Percentiles rank a stretch among this genome's conserved stretches.
Conservation (phyloP, 345 rosid species). For the Heritiera littoralis region DNA sequence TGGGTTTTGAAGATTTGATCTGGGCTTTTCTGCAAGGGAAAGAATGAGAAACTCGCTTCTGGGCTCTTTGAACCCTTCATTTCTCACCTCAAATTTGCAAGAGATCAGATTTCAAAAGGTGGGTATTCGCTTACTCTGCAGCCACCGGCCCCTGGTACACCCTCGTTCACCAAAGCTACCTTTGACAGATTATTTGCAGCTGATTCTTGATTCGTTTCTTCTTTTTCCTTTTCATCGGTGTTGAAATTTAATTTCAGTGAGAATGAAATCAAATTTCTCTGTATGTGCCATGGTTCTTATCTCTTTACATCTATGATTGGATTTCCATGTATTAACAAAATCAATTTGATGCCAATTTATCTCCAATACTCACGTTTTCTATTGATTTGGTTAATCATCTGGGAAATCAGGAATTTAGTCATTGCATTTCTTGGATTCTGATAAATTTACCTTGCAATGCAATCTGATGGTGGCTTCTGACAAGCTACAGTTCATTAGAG, state of each 20-base stretch:
- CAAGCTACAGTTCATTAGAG: not conserved
- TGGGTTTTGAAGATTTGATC: conserved; percentile 60
- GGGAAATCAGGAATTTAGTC: conserved; percentile 10
- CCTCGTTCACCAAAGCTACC: conserved; percentile 89
- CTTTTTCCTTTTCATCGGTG: not conserved
- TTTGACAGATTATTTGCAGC: conserved; percentile 57
- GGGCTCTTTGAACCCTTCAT: conserved; percentile 82
- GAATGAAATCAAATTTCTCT: not conserved
- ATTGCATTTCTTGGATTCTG: not conserved
- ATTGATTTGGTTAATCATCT: conserved; percentile 10
- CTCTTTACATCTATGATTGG: not conserved
- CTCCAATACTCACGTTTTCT: not conserved
- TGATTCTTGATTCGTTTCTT: not conserved
- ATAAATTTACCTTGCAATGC: too few species aligned
- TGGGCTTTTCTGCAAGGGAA: conserved; percentile 59
- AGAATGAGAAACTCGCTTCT: conserved; percentile 79
- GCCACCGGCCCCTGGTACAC: conserved; percentile 51
- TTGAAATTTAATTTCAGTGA: not conserved
- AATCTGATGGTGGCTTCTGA: conserved; percentile 9
- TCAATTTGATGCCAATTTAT: conserved; percentile 6
- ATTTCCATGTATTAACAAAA: not conserved
- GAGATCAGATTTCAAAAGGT: conserved; percentile 82
- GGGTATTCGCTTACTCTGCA: conserved; percentile 78
- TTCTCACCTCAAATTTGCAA: conserved; percentile 67
- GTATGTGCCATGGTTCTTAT: not conserved